phyloP scores from a whole-genome alignment of 306 rosid genomes.

The Spatholobus suberectus region DNA sequence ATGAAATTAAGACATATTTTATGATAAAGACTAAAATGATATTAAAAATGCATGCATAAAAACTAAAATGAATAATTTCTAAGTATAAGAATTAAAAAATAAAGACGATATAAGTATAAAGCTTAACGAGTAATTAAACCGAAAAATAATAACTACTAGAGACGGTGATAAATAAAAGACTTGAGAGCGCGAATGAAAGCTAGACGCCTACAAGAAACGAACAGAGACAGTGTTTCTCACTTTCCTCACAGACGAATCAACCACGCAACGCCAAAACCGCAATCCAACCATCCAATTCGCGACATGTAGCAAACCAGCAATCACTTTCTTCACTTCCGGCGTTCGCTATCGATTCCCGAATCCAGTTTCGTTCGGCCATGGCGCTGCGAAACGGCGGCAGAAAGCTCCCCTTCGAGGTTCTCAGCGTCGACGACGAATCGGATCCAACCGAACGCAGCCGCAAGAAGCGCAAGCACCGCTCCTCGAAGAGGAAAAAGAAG shows the following conservation, averaged over 20 bases:
- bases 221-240: constrained; percentile 13
- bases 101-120: no score
- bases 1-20: no score
- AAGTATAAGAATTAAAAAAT: no score
- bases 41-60: no score
- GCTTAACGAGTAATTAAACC: no score
- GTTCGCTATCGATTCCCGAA: neutral
- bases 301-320: neutral
- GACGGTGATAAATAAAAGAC: neutral
- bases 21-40: no score
- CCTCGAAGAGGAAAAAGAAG: constrained; percentile 59
- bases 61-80: no score
- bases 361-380: constrained; percentile 49
- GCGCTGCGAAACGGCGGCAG: constrained; percentile 63
- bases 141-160: neutral
- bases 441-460: constrained; percentile 44
- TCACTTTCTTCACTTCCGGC: neutral
- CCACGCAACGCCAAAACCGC: neutral
- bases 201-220: constrained; percentile 11
- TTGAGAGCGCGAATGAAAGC: constrained; percentile 46
- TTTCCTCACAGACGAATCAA: neutral
- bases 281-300: neutral
- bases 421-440: constrained; percentile 55
- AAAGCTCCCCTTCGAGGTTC: constrained; percentile 79
- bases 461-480: constrained; percentile 63